Base-by-base conservation (phyloP, 192 early-diverging fungal species). In the Backusella mclennaniae region DNA sequence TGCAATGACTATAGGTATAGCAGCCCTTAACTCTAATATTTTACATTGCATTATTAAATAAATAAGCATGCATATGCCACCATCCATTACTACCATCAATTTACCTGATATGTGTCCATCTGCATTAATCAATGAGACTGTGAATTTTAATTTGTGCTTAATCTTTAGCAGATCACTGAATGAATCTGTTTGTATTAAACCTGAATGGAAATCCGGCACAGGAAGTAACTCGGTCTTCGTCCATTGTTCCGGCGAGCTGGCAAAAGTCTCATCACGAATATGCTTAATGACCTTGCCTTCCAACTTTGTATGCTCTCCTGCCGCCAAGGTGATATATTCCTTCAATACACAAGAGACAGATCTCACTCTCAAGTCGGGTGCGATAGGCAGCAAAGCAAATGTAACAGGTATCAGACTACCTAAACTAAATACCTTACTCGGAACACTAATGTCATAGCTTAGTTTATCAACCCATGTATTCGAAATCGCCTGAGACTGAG, bases 401-500 rank as follows among this genome's bases (percentile, higher is more conserved):
- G 81, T 69, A 9, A 89, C 81, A n/a, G 87, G 85, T 26, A 92
- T 85, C 21, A 85, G 63, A 53, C 85, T 84, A 52, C 82, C 87
- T 52, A 86, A 80, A 52, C 75, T 81, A 59, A 83, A 86, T 19
- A 83, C 81, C 78, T 88, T 79, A 6, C 86, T 80, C 19, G 89
- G 89, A 23, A 87, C 81, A 7, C 80, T 80, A 12, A 92, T 82
- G 11, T 89, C 87, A 66, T 92, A 92, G 12, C 82, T 82, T 41
- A 91, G 77, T 74, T 89, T 88, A 66, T 83, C 74, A 31, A 75
- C 77, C 91, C 91, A 92, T 26, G 78, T 76, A 80, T 91, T 89
- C 15, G 87, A 80, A 35, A 89, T 85, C 9, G 83, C 75, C 44
- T 89, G 68, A 53, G 85, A 83, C 41, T 87, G 87, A 70, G 84